A percentile compares a stretch with the other conserved stretches of the same genome.
phyloP scores from a whole-genome alignment of 163 green algal species.

The Volvox carteri region DNA sequence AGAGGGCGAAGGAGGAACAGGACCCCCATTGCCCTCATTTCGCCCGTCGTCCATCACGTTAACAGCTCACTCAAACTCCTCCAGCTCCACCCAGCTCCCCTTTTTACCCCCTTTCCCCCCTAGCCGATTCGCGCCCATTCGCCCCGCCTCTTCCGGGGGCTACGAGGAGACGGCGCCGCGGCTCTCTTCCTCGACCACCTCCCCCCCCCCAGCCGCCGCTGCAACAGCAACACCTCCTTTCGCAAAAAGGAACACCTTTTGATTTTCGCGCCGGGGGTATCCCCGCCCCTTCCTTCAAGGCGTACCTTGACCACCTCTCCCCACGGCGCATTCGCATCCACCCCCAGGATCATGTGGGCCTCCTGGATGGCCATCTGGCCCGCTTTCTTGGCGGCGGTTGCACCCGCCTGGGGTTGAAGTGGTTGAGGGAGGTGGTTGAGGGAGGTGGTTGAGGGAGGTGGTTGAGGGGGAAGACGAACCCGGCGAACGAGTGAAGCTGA shows the following conservation, averaged over 20 bases:
- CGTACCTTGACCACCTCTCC: conserved; percentile 91
- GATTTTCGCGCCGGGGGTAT: background rate
- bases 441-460: no score
- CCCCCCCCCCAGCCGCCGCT: background rate
- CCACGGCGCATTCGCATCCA: conserved; percentile 81
- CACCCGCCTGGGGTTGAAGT: background rate
- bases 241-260: no score
- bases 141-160: background rate
- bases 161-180: no score
- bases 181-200: background rate
- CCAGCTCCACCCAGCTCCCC: background rate
- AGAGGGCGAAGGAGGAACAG: no score
- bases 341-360: conserved; percentile 88
- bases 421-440: no score
- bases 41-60: background rate
- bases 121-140: background rate
- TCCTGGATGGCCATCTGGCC: conserved; percentile 84
- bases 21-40: background rate
- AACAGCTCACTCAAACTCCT: background rate
- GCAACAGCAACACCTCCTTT: background rate
- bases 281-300: background rate
- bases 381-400: conserved; percentile 16
- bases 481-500: no score
- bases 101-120: background rate
- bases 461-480: no score